These are phyloP conservation scores for Solanum corneliomulleri DNA, from an alignment of 257 asterid genomes.

Conservation along the genomic window DNA sequence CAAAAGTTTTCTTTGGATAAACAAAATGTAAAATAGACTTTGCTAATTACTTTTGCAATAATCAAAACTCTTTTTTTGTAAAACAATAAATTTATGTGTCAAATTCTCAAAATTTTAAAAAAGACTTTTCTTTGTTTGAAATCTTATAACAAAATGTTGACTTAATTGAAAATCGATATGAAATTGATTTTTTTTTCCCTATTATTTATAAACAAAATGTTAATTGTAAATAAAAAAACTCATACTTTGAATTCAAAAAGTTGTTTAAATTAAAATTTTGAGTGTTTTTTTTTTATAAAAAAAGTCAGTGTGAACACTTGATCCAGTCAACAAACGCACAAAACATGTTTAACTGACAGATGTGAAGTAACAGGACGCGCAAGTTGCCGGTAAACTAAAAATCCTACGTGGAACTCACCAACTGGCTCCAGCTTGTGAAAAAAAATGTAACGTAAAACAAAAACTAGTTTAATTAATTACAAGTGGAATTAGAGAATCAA, in stretches of 20 bases:
- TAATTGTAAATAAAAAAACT: background rate
- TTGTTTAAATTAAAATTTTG: background rate
- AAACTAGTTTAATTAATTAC: background rate
- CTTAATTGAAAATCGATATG: too few relatives aligned
- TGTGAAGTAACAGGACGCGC: background rate
- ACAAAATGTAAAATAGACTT: background rate
- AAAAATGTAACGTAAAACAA: background rate
- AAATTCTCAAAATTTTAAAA: too few relatives aligned
- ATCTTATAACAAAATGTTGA: too few relatives aligned
- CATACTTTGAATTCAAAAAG: too few relatives aligned
- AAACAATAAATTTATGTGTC: background rate
- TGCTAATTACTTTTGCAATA: background rate
- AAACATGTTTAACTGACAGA: background rate
- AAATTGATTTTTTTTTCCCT: too few relatives aligned
- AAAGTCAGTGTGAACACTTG: background rate
- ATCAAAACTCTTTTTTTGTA: background rate
- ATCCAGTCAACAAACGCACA: background rate
- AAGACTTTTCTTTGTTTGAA: too few relatives aligned
- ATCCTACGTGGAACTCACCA: background rate
- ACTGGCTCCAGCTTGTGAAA: background rate
- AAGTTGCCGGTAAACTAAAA: background rate
- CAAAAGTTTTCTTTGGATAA: background rate
- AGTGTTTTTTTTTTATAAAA: background rate
- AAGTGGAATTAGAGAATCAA: background rate
- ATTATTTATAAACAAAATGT: too few relatives aligned